These are phyloP conservation scores for Haplographium delicatum DNA, from an alignment of 495 filamentous ascomycete species.

Conservation along the genomic window DNA sequence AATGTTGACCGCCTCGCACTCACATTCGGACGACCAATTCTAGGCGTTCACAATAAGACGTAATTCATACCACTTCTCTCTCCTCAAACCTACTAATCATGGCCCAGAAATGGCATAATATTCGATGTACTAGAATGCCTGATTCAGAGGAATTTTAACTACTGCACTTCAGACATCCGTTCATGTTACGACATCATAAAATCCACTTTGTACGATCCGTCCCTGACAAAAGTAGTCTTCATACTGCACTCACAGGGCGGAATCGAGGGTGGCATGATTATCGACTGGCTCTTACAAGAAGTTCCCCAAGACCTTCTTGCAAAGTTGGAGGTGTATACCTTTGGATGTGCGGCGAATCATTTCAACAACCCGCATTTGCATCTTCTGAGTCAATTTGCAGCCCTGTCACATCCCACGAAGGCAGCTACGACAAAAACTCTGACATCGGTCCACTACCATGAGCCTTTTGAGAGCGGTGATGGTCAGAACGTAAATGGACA, in stretches of 20 bases:
- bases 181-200: conserved; percentile 52
- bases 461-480: neutral
- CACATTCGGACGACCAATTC: conserved; percentile 69
- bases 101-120: conserved; percentile 48
- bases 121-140: conserved; percentile 75
- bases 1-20: conserved; percentile 68
- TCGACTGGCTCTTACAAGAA: conserved; percentile 78
- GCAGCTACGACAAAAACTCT: conserved; percentile 12
- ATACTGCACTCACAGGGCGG: conserved; percentile 80
- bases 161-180: conserved; percentile 66
- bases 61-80: conserved; percentile 24
- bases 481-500: neutral
- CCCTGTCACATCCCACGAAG: conserved; percentile 8
- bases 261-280: conserved; percentile 65
- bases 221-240: conserved; percentile 66
- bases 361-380: conserved; percentile 73
- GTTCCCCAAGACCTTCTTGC: conserved; percentile 59
- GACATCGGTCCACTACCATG: conserved; percentile 23
- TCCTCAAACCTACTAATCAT: neutral
- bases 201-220: conserved; percentile 47
- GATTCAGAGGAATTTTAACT: conserved; percentile 69
- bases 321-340: conserved; percentile 81
- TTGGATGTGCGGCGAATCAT: conserved; percentile 79
- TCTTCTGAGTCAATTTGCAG: conserved; percentile 25
- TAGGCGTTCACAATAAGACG: conserved; percentile 81